Conservation (phyloP, 2,329 filamentous ascomycete species). For the Fusarium sp. region DNA sequence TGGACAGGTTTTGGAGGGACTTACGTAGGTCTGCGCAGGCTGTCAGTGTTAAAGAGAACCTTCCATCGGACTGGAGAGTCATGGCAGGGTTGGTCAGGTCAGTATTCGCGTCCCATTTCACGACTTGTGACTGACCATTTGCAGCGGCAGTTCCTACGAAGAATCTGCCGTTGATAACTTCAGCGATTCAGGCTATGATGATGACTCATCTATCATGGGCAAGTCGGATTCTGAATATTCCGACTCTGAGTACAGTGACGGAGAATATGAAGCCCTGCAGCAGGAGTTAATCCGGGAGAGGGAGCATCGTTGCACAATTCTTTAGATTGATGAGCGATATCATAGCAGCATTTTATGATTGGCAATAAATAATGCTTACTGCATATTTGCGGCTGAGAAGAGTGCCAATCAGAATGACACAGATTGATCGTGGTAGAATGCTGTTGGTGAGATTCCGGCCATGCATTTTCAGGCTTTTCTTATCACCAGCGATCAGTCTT, state of each 20-base stretch:
- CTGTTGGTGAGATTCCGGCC: not conserved
- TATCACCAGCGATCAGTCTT: not conserved
- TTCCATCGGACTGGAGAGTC: not conserved
- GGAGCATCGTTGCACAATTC: not conserved
- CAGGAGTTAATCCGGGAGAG: not conserved
- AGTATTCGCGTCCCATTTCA: not conserved
- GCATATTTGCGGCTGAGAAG: not conserved
- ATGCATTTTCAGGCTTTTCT: not conserved
- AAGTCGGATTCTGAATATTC: not conserved
- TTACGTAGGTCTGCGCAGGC: not conserved
- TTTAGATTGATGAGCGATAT: not conserved
- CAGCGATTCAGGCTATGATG: not conserved
- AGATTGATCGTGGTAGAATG: not conserved
- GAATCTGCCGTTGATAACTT: not conserved
- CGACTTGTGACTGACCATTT: too few species aligned
- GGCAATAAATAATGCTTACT: not conserved
- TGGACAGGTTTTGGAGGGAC: not conserved
- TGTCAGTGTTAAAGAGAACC: not conserved
- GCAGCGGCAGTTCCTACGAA: not conserved
- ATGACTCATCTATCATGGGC: not conserved
- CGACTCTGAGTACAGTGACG: not conserved
- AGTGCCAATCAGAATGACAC: not conserved
- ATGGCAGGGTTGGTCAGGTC: not conserved
- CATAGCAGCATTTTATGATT: not conserved
- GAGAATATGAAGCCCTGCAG: not conserved